phyloP scores from a whole-genome alignment of 768 basidiomycete species.

The Coprinopsis sp. region DNA sequence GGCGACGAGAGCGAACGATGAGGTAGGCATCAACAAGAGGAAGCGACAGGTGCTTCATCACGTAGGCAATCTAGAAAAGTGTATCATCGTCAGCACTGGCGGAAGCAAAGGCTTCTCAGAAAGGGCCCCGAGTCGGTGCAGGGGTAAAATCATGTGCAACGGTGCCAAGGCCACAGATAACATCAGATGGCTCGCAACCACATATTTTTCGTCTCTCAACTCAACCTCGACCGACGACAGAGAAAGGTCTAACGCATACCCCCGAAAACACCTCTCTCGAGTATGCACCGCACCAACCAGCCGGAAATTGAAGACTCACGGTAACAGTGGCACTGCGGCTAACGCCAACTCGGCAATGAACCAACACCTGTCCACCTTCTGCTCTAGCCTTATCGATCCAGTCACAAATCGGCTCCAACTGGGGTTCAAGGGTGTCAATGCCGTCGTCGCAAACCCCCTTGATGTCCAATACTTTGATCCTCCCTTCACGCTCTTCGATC shows the following conservation, averaged over 20 bases:
- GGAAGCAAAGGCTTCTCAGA: too few relatives aligned
- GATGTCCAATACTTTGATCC: slow-evolving; percentile 88
- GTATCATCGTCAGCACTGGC: background rate
- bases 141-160: too few relatives aligned
- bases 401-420: slow-evolving; percentile 81
- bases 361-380: slow-evolving; percentile 85
- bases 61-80: slow-evolving; percentile 75
- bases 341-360: slow-evolving; percentile 99
- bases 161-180: too few relatives aligned
- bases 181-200: too few relatives aligned
- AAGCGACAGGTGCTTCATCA: slow-evolving; percentile 87
- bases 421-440: slow-evolving; percentile 88
- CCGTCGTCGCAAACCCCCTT: slow-evolving; percentile 95
- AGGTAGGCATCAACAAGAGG: slow-evolving; percentile 92
- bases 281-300: too few relatives aligned
- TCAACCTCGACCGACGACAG: too few relatives aligned
- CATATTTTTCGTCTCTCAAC: too few relatives aligned
- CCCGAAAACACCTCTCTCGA: too few relatives aligned
- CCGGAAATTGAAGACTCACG: slow-evolving; percentile 38
- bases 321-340: slow-evolving; percentile 91
- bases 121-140: too few relatives aligned
- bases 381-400: slow-evolving; percentile 88
- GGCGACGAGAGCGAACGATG: slow-evolving; percentile 81
- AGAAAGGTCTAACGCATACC: too few relatives aligned
- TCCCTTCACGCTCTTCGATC: slow-evolving; percentile 83